These are phyloP conservation scores for Lichina pygmaea DNA, from an alignment of 495 filamentous ascomycete species.

Conservation along the genomic window DNA sequence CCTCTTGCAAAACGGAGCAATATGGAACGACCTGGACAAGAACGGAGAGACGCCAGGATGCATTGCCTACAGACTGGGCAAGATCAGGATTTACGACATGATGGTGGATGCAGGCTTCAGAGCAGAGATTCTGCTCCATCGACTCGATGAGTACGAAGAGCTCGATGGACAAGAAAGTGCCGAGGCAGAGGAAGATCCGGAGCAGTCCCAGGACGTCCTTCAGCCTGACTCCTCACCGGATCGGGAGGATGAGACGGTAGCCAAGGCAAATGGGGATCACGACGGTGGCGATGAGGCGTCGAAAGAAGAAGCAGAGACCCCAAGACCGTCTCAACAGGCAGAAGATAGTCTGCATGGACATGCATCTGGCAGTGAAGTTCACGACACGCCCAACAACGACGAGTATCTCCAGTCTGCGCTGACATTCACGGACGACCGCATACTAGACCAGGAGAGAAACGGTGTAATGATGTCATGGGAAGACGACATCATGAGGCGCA, in stretches of 20 bases:
- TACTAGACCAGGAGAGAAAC: constrained; percentile 59
- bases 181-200: constrained; percentile 18
- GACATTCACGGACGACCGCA: constrained; percentile 41
- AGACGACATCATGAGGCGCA: constrained; percentile 60
- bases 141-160: constrained; percentile 52
- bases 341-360: constrained; percentile 5
- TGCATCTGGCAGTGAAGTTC: too few species aligned
- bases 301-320: constrained; percentile 8
- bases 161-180: constrained; percentile 26
- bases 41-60: constrained; percentile 82
- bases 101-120: constrained; percentile 81
- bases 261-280: constrained; percentile 2
- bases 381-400: constrained; percentile 20
- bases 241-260: constrained; percentile 2
- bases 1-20: constrained; percentile 64
- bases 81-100: constrained; percentile 50
- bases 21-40: constrained; percentile 85
- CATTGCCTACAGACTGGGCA: constrained; percentile 42
- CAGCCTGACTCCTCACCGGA: not conserved
- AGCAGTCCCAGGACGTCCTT: constrained; percentile 12
- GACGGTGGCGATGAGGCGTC: not conserved
- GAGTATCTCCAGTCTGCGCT: constrained; percentile 56
- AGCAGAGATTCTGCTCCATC: constrained; percentile 58
- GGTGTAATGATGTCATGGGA: constrained; percentile 99
- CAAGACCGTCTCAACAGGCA: constrained; percentile 11